These are phyloP conservation scores for Aspergillus chevalieri DNA, from an alignment of 2,329 filamentous ascomycete species.

Conservation along the genomic window DNA sequence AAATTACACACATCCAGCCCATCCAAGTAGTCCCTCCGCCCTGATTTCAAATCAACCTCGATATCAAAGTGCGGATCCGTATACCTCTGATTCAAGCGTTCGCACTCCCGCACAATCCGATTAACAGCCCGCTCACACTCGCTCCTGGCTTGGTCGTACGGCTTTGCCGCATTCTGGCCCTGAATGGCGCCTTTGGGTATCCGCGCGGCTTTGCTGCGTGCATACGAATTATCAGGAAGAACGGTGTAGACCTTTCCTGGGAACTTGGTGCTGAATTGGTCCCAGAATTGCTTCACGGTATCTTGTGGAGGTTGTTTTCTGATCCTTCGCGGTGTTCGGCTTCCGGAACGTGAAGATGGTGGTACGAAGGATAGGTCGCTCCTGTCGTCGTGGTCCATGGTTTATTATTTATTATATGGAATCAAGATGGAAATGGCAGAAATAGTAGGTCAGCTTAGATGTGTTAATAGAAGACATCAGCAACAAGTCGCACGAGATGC, in stretches of 20 bases:
- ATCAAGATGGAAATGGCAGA: neutral
- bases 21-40: conserved; percentile 48
- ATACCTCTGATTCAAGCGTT: conserved; percentile 77
- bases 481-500: too few species aligned
- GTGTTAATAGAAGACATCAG: too few species aligned
- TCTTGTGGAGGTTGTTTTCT: conserved; percentile 60
- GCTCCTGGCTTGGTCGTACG: conserved; percentile 65
- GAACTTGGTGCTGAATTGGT: conserved; percentile 61
- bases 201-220: conserved; percentile 53
- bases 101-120: conserved; percentile 58
- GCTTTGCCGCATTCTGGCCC: conserved; percentile 55
- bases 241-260: conserved; percentile 68
- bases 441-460: too few species aligned
- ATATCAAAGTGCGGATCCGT: conserved; percentile 82
- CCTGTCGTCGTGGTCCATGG: conserved; percentile 27
- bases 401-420: neutral
- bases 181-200: conserved; percentile 50
- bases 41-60: conserved; percentile 64
- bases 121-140: conserved; percentile 59
- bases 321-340: conserved; percentile 25
- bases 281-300: conserved; percentile 67
- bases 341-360: conserved; percentile 27
- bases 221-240: conserved; percentile 62
- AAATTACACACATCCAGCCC: conserved; percentile 34
- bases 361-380: conserved; percentile 18